A percentile compares a stretch with the other conserved stretches of the same genome.
Evolutionary conservation across 768 basidiomycete species (phyloP).

Genomic region (Heimioporus sp.): DNA sequence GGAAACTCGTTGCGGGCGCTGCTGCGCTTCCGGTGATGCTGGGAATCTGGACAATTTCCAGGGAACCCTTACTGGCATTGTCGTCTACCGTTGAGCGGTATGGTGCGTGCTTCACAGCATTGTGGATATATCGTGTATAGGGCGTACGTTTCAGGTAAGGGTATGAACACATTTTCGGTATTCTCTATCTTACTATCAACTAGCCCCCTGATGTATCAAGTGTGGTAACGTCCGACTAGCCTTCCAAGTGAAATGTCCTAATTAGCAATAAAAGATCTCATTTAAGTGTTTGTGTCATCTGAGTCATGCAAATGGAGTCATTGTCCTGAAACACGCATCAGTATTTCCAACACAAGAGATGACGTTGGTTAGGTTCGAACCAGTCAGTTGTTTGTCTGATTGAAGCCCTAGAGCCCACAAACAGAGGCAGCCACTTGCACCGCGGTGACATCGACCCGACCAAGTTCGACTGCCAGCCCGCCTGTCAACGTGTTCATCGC

Average conservation of each 20-base stretch:
- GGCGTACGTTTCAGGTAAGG: neutral
- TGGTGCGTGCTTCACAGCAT: slow-evolving; percentile 45
- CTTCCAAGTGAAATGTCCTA: neutral
- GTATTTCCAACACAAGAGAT: neutral
- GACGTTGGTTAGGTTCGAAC: neutral
- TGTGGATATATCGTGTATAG: slow-evolving; percentile 48
- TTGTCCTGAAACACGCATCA: neutral
- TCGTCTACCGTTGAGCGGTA: slow-evolving; percentile 50
- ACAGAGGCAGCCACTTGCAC: slow-evolving; percentile 41
- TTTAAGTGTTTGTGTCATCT: too few species aligned
- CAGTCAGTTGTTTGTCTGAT: neutral
- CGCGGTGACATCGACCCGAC: slow-evolving; percentile 45
- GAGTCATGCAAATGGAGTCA: neutral
- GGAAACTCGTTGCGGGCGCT: slow-evolving; percentile 32
- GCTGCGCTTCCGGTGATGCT: slow-evolving; percentile 50
- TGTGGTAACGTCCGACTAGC: neutral
- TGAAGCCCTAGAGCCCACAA: slow-evolving; percentile 40
- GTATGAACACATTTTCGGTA: neutral
- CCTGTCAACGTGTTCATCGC: slow-evolving; percentile 58
- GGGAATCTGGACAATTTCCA: slow-evolving; percentile 52
- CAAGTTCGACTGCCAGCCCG: slow-evolving; percentile 44
- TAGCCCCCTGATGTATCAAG: neutral
- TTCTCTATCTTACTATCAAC: neutral
- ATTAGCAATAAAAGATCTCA: neutral
- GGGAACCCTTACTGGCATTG: slow-evolving; percentile 58